Evolutionary conservation across 768 basidiomycete genomes (phyloP), one percentile per base, ranked within the genome.

Genomic region (Dictyophora rubrovolvata): DNA sequence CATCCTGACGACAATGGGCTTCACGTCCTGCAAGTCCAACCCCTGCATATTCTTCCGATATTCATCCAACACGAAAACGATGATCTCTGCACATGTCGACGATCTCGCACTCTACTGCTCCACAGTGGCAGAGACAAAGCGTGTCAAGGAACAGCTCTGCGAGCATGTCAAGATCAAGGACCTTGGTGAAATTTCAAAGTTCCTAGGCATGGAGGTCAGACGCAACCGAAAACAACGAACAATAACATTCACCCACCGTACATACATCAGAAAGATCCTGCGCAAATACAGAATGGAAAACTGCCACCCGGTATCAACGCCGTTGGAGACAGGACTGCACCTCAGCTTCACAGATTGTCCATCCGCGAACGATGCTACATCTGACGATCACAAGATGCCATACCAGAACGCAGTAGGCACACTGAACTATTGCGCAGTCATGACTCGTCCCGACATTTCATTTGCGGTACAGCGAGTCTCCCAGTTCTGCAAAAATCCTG

Each of bases 31-130:
- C 0, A 35, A 61, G 0, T 67, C 67, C n/a, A 70, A 77, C 46
- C 64, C 65, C 0, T 76, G 72, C 48, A 61, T 76, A 9, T 75
- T 74, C 53, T 65, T 62, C 28, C 35, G 68, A 1, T 59, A 60
- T 1, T 18, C 47, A 0, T 53, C 60, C 0, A 47, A 57, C 10
- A 28, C 36, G 0, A 65, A 67, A 0, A 69, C 55, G 0, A 60
- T 73, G 7, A 63, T 77, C 11, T 53, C 71, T 0, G 66, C 75
- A 1, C 70, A 75, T 51, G 71, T 77, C 5, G 70, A 77, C 52
- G 73, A 74, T 54, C 52, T 71, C 0, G 36, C 55, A 60, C 1
- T 65, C 65, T 3, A 56, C 3, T 63, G 66, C 0, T 60, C 55
- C 50, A 60, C 64, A 16, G 50, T 28, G 34, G 51, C 21, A 0